Evolutionary conservation across 192 early-diverging fungal genomes (phyloP).

Genomic region (Podila verticillata): DNA sequence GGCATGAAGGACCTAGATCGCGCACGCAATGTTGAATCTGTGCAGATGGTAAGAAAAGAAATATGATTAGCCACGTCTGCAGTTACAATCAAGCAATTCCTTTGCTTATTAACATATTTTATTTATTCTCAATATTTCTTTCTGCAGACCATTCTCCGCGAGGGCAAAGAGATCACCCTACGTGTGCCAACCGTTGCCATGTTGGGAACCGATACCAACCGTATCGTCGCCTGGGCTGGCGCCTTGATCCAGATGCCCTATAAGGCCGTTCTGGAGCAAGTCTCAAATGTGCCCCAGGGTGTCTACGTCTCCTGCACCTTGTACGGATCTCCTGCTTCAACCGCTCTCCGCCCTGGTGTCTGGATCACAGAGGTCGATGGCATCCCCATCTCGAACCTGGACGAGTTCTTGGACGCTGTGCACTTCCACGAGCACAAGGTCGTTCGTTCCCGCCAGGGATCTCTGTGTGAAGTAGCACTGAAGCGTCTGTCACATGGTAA

Average conservation of each 20-base stretch:
- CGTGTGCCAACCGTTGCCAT: slow-evolving; percentile 70
- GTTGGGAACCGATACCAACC: slow-evolving; percentile 65
- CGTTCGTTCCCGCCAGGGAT: slow-evolving; percentile 52
- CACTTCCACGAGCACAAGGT: slow-evolving; percentile 57
- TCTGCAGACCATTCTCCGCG: slow-evolving; percentile 69
- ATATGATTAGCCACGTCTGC: neutral
- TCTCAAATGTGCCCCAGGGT: slow-evolving; percentile 68
- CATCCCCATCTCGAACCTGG: slow-evolving; percentile 63
- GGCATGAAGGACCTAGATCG: slow-evolving; percentile 67
- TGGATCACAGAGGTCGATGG: slow-evolving; percentile 82
- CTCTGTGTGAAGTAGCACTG: slow-evolving; percentile 56
- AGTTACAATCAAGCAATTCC: neutral
- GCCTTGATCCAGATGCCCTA: slow-evolving; percentile 80
- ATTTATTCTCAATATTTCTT: neutral
- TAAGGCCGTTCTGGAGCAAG: slow-evolving; percentile 74
- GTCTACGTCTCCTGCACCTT: slow-evolving; percentile 70
- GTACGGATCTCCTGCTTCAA: slow-evolving; percentile 72
- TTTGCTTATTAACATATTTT: neutral
- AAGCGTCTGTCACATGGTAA: slow-evolving; percentile 50
- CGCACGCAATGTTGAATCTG: slow-evolving; percentile 55
- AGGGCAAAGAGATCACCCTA: slow-evolving; percentile 73
- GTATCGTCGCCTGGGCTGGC: slow-evolving; percentile 87
- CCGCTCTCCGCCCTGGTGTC: slow-evolving; percentile 69
- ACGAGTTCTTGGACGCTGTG: slow-evolving; percentile 70
- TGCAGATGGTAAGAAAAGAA: slow-evolving; percentile 56